These are phyloP conservation scores for Cladophialophora exuberans DNA, from an alignment of 2,329 filamentous ascomycete genomes.

Conservation along the genomic window DNA sequence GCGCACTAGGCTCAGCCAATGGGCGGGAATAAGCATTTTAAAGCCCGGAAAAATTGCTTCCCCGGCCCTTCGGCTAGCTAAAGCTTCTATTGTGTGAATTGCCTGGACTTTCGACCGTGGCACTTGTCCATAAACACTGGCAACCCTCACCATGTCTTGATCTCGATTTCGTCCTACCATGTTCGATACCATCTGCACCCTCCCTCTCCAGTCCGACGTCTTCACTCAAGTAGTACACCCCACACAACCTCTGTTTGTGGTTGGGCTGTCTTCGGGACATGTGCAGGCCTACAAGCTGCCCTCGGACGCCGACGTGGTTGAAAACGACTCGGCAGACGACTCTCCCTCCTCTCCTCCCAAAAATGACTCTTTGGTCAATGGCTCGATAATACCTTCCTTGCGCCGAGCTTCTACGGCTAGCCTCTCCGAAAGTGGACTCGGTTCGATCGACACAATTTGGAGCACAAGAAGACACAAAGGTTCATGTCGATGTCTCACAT, in stretches of 20 bases:
- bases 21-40: too few species aligned
- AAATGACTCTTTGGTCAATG: constrained; percentile 17
- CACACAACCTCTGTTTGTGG: constrained; percentile 77
- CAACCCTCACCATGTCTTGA: background rate
- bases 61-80: background rate
- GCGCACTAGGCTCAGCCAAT: too few species aligned
- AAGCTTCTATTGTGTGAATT: too few species aligned
- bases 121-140: background rate
- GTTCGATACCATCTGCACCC: constrained; percentile 87
- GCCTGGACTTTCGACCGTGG: too few species aligned
- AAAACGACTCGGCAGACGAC: constrained; percentile 16
- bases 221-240: constrained; percentile 90
- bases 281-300: constrained; percentile 64
- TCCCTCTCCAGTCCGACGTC: constrained; percentile 82
- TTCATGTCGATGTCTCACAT: constrained; percentile 82
- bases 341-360: constrained; percentile 16
- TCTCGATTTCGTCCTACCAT: constrained; percentile 12
- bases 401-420: constrained; percentile 38
- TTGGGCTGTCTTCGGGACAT: constrained; percentile 67
- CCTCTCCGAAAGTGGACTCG: constrained; percentile 64
- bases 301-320: constrained; percentile 51
- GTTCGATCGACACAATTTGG: constrained; percentile 82
- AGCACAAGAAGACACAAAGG: constrained; percentile 88
- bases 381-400: constrained; percentile 27
- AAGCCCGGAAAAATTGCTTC: too few species aligned